These are phyloP conservation scores for Naganishia randhawae DNA, from an alignment of 768 basidiomycete species.

Conservation along the genomic window DNA sequence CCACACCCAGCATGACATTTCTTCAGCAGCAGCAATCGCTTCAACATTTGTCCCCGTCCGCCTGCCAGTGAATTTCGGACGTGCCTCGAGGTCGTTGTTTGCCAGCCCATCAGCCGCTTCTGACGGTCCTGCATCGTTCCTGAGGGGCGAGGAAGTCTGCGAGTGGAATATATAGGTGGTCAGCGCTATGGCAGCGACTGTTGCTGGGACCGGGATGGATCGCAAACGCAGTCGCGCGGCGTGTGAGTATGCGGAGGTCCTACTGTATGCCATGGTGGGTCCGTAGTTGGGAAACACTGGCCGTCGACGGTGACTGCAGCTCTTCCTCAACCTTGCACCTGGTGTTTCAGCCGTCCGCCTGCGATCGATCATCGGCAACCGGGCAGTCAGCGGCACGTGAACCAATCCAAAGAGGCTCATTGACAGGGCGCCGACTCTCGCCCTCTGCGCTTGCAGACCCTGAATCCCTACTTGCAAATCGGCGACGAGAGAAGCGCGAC, in stretches of 20 bases:
- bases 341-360: no score
- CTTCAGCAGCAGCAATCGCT: slow-evolving; percentile 26
- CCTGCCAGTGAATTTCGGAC: not conserved
- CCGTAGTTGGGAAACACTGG: no score
- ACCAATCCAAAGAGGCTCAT: no score
- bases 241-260: not conserved
- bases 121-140: slow-evolving; percentile 3
- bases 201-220: not conserved
- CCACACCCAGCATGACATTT: slow-evolving; percentile 44
- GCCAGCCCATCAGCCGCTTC: not conserved
- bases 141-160: not conserved
- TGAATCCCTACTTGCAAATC: no score
- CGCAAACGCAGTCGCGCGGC: not conserved
- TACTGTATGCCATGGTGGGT: slow-evolving; percentile 4
- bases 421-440: no score
- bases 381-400: no score
- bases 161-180: not conserved
- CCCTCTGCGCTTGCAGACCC: no score
- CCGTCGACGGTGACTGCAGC: no score
- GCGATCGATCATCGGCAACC: no score
- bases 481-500: not conserved
- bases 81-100: not conserved
- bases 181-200: not conserved
- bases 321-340: no score
- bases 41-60: not conserved